Conservation (phyloP, 768 basidiomycete genomes). For the Phlegmacium glaucopus region DNA sequence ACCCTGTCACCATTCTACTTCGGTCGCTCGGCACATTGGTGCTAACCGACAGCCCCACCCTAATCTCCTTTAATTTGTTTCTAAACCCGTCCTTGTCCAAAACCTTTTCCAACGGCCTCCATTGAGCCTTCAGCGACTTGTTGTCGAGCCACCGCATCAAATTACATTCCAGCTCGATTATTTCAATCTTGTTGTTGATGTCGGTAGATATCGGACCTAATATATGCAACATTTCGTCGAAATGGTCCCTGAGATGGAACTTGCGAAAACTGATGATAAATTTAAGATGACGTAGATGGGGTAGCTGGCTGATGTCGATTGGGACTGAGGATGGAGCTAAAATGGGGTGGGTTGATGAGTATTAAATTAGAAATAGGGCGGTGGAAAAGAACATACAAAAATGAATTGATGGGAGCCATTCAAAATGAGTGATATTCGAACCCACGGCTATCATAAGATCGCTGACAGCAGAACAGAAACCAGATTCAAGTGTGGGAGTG, state of each 20-base stretch:
- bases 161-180: conserved; percentile 16
- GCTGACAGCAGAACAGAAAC: conserved; percentile 13
- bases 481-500: conserved; percentile 19
- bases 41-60: conserved; percentile 9
- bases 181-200: conserved; percentile 6
- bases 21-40: not conserved
- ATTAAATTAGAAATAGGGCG: not conserved
- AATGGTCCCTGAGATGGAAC: conserved; percentile 7
- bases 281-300: conserved; percentile 9
- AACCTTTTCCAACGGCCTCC: conserved; percentile 15
- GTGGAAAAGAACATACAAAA: conserved; percentile 14
- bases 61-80: conserved; percentile 8
- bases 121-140: conserved; percentile 9
- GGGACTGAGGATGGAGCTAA: conserved; percentile 14
- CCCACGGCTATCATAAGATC: conserved; percentile 13
- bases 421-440: conserved; percentile 10
- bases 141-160: conserved; percentile 8
- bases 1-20: no score
- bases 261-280: conserved; percentile 19
- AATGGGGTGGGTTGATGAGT: not conserved
- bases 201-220: conserved; percentile 5
- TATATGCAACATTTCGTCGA: conserved; percentile 13
- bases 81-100: conserved; percentile 2
- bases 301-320: conserved; percentile 12
- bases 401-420: conserved; percentile 21